Conservation (phyloP, 2,329 filamentous ascomycete species). For the Phialemonium atrogriseum region DNA sequence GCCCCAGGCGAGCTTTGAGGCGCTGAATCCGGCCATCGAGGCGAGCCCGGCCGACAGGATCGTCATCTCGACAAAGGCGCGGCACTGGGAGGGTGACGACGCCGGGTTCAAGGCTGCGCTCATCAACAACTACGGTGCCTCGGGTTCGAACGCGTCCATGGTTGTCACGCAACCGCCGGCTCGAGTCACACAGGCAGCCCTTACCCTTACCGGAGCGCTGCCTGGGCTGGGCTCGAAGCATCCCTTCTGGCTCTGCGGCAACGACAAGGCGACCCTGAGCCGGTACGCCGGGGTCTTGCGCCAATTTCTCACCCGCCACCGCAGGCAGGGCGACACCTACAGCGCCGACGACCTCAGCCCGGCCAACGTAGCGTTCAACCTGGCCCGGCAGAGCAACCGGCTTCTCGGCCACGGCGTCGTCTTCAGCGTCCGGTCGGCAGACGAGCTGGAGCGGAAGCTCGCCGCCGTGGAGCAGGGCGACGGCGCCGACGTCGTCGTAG, state of each 20-base stretch:
- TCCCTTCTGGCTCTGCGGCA: constrained; percentile 6
- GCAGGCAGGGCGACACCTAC: too few species aligned
- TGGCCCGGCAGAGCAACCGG: too few species aligned
- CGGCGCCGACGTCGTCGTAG: too few species aligned
- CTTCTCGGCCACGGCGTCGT: too few species aligned
- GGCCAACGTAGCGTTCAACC: too few species aligned
- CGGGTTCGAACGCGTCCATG: constrained; percentile 18
- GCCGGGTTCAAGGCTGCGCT: constrained; percentile 8
- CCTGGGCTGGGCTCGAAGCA: not conserved
- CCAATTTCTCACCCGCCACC: constrained; percentile 11
- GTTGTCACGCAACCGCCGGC: constrained; percentile 13
- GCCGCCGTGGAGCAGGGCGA: too few species aligned
- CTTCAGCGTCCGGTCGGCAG: too few species aligned
- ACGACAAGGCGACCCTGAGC: constrained; percentile 2
- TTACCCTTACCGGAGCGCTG: too few species aligned
- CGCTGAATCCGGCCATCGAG: constrained; percentile 18
- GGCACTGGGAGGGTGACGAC: constrained; percentile 13
- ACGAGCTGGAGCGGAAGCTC: too few species aligned
- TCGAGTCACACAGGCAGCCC: not conserved
- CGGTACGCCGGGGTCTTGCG: constrained; percentile 1
- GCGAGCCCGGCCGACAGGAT: constrained; percentile 12
- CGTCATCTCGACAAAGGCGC: constrained; percentile 7
- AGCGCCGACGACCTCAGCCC: too few species aligned
- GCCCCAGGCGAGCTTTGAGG: constrained; percentile 22
- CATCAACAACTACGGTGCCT: constrained; percentile 28